Conservation (phyloP, 345 rosid species). For the Eucalyptus sp. region DNA sequence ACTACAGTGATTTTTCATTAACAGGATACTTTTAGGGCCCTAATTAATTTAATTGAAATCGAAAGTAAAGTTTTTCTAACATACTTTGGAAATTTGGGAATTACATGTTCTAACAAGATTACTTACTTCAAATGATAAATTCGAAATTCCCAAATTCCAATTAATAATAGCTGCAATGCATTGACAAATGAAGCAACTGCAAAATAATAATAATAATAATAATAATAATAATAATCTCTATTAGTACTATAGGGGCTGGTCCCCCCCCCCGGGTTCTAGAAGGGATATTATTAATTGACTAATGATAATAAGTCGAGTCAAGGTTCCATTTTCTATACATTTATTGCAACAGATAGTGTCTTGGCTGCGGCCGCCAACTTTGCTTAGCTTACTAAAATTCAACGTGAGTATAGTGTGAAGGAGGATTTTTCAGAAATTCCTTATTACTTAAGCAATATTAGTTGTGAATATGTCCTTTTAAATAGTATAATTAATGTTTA, state of each 20-base stretch:
- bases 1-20: not conserved
- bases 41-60: not conserved
- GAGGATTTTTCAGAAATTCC: not conserved
- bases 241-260: not conserved
- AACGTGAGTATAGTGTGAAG: not conserved
- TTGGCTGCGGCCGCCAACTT: not conserved
- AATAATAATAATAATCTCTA: not conserved
- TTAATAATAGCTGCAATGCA: not conserved
- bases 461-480: not conserved
- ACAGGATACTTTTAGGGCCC: not conserved
- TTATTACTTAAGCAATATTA: not conserved
- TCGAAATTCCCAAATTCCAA: not conserved
- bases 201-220: not conserved
- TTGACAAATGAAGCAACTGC: not conserved
- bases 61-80: not conserved
- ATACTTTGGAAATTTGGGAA: not conserved
- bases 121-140: not conserved
- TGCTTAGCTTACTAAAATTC: not conserved
- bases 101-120: not conserved
- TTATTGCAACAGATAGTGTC: not conserved
- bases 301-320: not conserved
- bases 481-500: not conserved
- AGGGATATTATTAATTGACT: not conserved
- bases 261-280: too few relatives aligned
- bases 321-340: not conserved